Evolutionary conservation across 495 filamentous ascomycete genomes (phyloP).

Genomic region (Niebla homalea): DNA sequence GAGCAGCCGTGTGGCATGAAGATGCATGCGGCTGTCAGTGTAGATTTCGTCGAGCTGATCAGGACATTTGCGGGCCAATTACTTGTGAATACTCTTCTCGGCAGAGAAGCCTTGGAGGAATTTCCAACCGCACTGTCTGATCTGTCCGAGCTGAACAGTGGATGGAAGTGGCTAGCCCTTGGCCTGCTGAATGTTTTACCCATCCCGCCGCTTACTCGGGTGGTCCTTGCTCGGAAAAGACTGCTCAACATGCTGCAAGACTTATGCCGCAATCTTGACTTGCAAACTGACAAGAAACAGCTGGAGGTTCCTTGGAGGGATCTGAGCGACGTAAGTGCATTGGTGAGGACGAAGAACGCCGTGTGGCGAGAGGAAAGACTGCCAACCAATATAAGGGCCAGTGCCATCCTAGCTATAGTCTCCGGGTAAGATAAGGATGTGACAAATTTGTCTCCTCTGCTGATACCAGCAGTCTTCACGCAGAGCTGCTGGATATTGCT

Average conservation of each 20-base stretch:
- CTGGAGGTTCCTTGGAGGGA: conserved; percentile 37
- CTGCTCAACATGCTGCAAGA: conserved; percentile 33
- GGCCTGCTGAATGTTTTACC: conserved; percentile 42
- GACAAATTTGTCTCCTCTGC: neutral
- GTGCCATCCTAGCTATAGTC: conserved; percentile 30
- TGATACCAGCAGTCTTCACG: neutral
- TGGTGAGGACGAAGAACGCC: conserved; percentile 32
- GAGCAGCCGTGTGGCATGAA: conserved; percentile 3
- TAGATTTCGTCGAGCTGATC: conserved; percentile 39
- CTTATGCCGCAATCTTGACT: conserved; percentile 38
- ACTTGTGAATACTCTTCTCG: conserved; percentile 39
- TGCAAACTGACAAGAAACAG: conserved; percentile 32
- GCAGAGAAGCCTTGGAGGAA: conserved; percentile 39
- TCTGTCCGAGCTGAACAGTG: conserved; percentile 41
- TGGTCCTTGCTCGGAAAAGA: conserved; percentile 37
- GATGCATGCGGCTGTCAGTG: conserved; percentile 28
- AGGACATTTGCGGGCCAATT: conserved; percentile 40
- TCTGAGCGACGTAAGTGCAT: conserved; percentile 37
- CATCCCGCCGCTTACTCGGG: conserved; percentile 33
- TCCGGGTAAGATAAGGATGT: conserved; percentile 25
- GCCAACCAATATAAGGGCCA: conserved; percentile 22
- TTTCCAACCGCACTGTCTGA: conserved; percentile 40
- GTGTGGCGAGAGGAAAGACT: conserved; percentile 25
- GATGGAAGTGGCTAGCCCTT: conserved; percentile 35
- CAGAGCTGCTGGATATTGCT: conserved; percentile 8